Percentiles rank a stretch among this genome's conserved stretches.
These are phyloP conservation scores for Hypoxylon perforatum DNA, from an alignment of 495 filamentous ascomycete genomes.

Conservation along the genomic window DNA sequence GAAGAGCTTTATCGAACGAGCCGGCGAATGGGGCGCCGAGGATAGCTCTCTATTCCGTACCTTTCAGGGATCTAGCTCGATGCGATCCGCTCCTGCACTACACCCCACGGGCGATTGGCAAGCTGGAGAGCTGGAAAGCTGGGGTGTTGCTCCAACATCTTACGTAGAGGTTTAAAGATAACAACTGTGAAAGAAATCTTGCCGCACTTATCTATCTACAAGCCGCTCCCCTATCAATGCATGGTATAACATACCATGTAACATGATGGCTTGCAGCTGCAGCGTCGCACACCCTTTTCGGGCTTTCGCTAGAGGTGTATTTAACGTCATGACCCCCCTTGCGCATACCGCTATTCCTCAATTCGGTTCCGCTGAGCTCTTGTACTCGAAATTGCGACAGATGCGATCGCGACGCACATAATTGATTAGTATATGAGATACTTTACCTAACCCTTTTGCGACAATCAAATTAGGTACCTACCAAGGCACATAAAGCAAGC, in stretches of 20 bases:
- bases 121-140: neutral
- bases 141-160: constrained; percentile 3
- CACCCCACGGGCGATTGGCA: constrained; percentile 29
- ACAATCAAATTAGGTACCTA: too few species aligned
- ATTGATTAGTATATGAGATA: constrained; percentile 5
- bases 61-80: constrained; percentile 8
- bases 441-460: neutral
- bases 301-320: neutral
- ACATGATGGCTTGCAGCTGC: constrained; percentile 35
- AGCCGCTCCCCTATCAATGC: constrained; percentile 7
- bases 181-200: neutral
- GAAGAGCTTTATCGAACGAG: neutral
- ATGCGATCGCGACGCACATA: neutral
- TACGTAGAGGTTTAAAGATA: constrained; percentile 12
- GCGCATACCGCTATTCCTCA: constrained; percentile 4
- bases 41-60: neutral
- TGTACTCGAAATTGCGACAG: constrained; percentile 1
- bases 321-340: constrained; percentile 3
- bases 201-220: constrained; percentile 19
- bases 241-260: constrained; percentile 9
- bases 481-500: too few species aligned
- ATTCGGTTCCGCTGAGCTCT: constrained; percentile 6
- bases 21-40: constrained; percentile 19
- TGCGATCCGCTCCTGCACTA: constrained; percentile 9
- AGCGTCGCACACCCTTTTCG: constrained; percentile 16